Evolutionary conservation across 768 basidiomycete genomes (phyloP).

Genomic region (Russula sp.): DNA sequence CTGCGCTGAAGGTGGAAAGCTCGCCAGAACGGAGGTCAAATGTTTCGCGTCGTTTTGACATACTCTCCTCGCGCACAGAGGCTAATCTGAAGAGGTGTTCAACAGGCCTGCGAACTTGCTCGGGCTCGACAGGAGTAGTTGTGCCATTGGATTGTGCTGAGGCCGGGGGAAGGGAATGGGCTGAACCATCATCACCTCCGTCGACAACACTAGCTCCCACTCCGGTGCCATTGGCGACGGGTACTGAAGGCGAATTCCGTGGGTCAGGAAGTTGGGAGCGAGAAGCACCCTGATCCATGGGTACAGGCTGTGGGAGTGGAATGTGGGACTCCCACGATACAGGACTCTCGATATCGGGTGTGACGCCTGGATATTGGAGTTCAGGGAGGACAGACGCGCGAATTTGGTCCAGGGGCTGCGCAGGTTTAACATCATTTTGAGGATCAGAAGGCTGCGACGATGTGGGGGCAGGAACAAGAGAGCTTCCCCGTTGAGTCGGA

Average conservation of each 20-base stretch:
- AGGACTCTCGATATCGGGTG: slow-evolving; percentile 1
- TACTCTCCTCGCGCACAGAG: slow-evolving; percentile 14
- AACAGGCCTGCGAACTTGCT: slow-evolving; percentile 9
- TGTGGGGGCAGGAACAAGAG: background rate
- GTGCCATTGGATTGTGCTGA: background rate
- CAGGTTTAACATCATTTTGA: background rate
- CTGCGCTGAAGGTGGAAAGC: slow-evolving; percentile 8
- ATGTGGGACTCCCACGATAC: background rate
- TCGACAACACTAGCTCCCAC: background rate
- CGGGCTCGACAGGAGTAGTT: slow-evolving; percentile 1
- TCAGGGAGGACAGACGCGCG: slow-evolving; percentile 18
- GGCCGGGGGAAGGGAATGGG: background rate
- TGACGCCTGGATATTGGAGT: slow-evolving; percentile 14
- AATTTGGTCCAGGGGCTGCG: background rate
- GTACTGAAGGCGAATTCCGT: background rate
- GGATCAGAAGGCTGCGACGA: background rate
- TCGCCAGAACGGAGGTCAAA: slow-evolving; percentile 19
- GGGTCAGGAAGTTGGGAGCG: background rate
- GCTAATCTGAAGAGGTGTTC: slow-evolving; percentile 18
- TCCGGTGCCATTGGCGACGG: background rate
- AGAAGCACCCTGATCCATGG: slow-evolving; percentile 4
- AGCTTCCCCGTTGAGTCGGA: background rate
- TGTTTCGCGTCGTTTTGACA: slow-evolving; percentile 10
- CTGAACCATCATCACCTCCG: background rate
- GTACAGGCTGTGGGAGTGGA: background rate